These are phyloP conservation scores for Pelagophyceae sp. DNA, from an alignment of 352 stramenopile species.

Conservation along the genomic window DNA sequence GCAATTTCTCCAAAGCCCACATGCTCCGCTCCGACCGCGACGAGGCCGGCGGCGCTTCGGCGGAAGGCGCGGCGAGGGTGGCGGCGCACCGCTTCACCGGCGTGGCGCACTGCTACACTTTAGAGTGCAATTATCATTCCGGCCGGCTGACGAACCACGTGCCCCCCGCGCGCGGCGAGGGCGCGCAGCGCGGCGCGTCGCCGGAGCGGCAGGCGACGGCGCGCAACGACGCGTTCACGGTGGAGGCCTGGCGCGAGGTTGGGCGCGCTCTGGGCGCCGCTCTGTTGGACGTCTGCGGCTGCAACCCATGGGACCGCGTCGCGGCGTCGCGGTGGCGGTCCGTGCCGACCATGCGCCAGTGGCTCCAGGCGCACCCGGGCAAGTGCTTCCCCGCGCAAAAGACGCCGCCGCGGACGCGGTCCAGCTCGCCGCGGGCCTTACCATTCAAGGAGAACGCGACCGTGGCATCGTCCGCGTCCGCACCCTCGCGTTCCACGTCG, in stretches of 20 bases:
- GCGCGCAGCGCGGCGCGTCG: slow-evolving; percentile 1
- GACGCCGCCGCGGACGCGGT: no score
- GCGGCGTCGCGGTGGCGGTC: background rate
- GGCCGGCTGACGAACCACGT: slow-evolving; percentile 10
- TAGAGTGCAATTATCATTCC: slow-evolving; percentile 81
- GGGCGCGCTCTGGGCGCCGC: background rate
- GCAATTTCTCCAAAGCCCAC: slow-evolving; percentile 54
- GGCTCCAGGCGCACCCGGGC: background rate
- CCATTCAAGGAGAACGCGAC: no score
- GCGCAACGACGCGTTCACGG: background rate
- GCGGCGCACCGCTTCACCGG: slow-evolving; percentile 57
- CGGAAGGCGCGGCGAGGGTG: slow-evolving; percentile 64
- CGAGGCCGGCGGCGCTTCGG: slow-evolving; percentile 42
- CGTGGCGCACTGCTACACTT: slow-evolving; percentile 56
- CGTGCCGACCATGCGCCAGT: background rate
- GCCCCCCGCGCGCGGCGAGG: background rate
- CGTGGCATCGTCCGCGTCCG: no score
- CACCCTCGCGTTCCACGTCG: no score
- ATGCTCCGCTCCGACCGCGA: slow-evolving; percentile 40
- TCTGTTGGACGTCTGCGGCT: background rate
- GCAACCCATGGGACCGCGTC: slow-evolving; percentile 12
- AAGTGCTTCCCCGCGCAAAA: no score
- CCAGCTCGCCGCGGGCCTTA: no score
- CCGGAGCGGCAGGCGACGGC: background rate
- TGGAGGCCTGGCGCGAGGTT: slow-evolving; percentile 4